Percentiles rank a stretch among this genome's conserved stretches.
Conservation (phyloP, 768 basidiomycete genomes). For the Hygrophorus pudorinus region DNA sequence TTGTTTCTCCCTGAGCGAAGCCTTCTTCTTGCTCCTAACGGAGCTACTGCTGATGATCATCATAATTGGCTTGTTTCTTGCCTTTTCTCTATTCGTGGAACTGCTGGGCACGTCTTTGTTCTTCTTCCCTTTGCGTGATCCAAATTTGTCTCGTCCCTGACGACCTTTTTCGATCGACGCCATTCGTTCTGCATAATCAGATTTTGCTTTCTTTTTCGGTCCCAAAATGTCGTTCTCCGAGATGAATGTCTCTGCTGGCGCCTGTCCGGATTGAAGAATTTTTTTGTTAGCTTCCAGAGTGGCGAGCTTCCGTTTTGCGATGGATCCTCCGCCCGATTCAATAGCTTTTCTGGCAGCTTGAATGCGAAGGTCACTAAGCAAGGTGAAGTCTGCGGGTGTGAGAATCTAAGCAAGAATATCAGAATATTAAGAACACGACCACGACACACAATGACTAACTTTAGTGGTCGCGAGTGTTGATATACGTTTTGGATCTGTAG, state of each 20-base stretch:
- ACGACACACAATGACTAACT: constrained; percentile 25
- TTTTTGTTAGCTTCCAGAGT: constrained; percentile 67
- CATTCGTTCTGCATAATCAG: constrained; percentile 89
- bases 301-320: constrained; percentile 84
- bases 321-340: constrained; percentile 58
- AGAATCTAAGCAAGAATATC: constrained; percentile 56
- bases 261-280: constrained; percentile 33
- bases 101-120: constrained; percentile 75
- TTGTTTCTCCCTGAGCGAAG: constrained; percentile 74
- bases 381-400: constrained; percentile 92
- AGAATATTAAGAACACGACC: background rate
- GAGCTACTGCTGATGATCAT: constrained; percentile 75
- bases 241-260: constrained; percentile 49
- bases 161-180: constrained; percentile 87
- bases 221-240: constrained; percentile 91
- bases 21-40: constrained; percentile 78
- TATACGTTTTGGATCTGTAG: constrained; percentile 22
- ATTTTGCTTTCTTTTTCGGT: constrained; percentile 86
- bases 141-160: constrained; percentile 91
- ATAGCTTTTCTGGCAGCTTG: constrained; percentile 67
- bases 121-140: constrained; percentile 85
- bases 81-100: constrained; percentile 88
- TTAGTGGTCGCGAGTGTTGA: constrained; percentile 77
- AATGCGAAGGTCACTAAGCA: constrained; percentile 81
- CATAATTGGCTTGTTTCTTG: constrained; percentile 92